A percentile compares a stretch with the other conserved stretches of the same genome.
Conservation (phyloP, 768 basidiomycete genomes). For the Rhizopogon vulgaris region DNA sequence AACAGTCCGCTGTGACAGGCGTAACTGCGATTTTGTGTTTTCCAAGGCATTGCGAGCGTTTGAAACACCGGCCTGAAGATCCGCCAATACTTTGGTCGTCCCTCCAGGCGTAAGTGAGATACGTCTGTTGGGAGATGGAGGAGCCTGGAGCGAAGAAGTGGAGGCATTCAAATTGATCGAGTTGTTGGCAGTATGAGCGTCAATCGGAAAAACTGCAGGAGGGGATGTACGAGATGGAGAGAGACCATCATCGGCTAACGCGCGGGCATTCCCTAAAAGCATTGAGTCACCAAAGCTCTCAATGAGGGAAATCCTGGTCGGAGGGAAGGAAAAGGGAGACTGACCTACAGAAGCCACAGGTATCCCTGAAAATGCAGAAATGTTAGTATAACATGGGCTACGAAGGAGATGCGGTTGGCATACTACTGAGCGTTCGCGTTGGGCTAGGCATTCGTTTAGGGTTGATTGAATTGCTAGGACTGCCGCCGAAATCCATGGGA, state of each 20-base stretch:
- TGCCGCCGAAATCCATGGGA: conserved; percentile 48
- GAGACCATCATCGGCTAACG: conserved; percentile 70
- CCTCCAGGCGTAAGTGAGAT: conserved; percentile 67
- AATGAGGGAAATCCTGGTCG: conserved; percentile 13
- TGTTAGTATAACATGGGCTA: conserved; percentile 1
- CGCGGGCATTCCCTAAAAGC: conserved; percentile 71
- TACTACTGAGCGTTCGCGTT: conserved; percentile 75
- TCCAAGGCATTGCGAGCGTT: conserved; percentile 78
- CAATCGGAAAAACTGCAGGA: conserved; percentile 26
- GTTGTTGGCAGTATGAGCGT: conserved; percentile 24
- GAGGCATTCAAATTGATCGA: conserved; percentile 29
- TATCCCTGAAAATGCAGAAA: conserved; percentile 47
- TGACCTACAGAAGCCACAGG: conserved; percentile 73
- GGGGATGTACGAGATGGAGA: conserved; percentile 29
- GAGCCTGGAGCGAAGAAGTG: conserved; percentile 34
- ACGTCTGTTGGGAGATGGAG: conserved; percentile 44
- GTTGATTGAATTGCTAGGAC: conserved; percentile 30
- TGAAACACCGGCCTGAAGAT: conserved; percentile 78
- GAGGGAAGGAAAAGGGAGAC: conserved; percentile 22
- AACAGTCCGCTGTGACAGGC: conserved; percentile 76
- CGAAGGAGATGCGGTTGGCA: conserved; percentile 27
- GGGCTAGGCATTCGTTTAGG: conserved; percentile 62
- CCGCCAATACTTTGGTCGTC: conserved; percentile 83
- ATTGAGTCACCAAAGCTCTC: conserved; percentile 12
- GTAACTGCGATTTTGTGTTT: conserved; percentile 77